Conservation (phyloP, 768 basidiomycete genomes). For the Neoboletus brunneissimus region DNA sequence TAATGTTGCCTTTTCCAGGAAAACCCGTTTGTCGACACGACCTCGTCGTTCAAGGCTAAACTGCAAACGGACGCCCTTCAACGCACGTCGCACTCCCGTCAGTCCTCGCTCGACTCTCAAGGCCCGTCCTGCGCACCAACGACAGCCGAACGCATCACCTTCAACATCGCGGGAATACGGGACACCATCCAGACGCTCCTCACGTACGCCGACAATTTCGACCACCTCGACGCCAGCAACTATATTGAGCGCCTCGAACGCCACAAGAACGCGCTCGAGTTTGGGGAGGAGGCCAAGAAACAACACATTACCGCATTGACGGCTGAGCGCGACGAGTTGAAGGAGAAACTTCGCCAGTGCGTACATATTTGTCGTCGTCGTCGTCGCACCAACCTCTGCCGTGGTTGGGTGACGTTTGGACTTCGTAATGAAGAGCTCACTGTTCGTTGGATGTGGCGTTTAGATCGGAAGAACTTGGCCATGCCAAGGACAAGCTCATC, state of each 20-base stretch:
- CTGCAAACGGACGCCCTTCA: not conserved
- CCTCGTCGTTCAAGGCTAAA: not conserved
- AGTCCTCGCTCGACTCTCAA: constrained; percentile 1
- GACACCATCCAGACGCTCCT: not conserved
- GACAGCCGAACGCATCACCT: constrained; percentile 26
- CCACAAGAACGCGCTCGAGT: constrained; percentile 35
- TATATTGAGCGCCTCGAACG: constrained; percentile 41
- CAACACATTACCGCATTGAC: constrained; percentile 12
- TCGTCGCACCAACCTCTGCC: not conserved
- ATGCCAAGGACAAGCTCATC: constrained; percentile 3
- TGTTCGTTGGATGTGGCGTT: not conserved
- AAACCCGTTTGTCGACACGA: constrained; percentile 12
- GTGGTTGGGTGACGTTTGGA: not conserved
- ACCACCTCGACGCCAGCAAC: constrained; percentile 17
- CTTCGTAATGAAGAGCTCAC: not conserved
- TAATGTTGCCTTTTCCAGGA: constrained; percentile 2
- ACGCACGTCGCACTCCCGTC: not conserved
- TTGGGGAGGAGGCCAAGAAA: constrained; percentile 35
- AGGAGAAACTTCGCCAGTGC: not conserved
- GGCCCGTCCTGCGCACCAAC: not conserved
- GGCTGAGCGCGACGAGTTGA: constrained; percentile 1
- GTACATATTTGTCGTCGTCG: not conserved
- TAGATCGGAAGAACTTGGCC: constrained; percentile 1
- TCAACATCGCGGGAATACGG: not conserved
- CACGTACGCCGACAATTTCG: constrained; percentile 9